A percentile compares a stretch with the other conserved stretches of the same genome.
phyloP scores from a whole-genome alignment of 2,329 filamentous ascomycete species.

The Nemania abortiva region DNA sequence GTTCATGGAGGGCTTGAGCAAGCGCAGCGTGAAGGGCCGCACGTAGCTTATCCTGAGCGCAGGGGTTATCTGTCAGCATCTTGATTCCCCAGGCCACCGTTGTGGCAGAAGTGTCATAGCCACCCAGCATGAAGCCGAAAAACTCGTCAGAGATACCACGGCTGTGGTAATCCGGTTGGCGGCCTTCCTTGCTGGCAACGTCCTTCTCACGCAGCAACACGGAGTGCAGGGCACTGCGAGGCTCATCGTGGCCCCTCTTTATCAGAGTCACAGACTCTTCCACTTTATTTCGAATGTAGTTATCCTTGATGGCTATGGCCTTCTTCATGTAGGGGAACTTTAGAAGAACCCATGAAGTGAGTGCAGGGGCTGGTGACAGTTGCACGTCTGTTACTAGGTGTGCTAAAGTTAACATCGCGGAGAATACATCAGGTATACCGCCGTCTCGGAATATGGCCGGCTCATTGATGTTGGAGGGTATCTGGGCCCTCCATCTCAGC shows the following conservation, averaged over 20 bases:
- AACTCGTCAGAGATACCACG: slow-evolving; percentile 47
- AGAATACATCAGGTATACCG: slow-evolving; percentile 43
- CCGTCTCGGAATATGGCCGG: slow-evolving; percentile 46
- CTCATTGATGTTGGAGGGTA: slow-evolving; percentile 33
- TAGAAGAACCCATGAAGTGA: slow-evolving; percentile 49
- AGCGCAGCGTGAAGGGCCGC: slow-evolving; percentile 37
- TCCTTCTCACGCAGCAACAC: slow-evolving; percentile 52
- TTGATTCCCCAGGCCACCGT: slow-evolving; percentile 50
- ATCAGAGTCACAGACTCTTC: slow-evolving; percentile 43
- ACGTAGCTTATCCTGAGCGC: slow-evolving; percentile 48
- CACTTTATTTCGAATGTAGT: slow-evolving; percentile 47
- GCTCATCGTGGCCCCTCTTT: slow-evolving; percentile 35
- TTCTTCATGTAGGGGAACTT: slow-evolving; percentile 48
- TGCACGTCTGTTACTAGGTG: slow-evolving; percentile 49
- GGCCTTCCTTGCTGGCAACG: slow-evolving; percentile 46
- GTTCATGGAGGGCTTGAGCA: slow-evolving; percentile 36
- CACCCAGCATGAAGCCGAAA: slow-evolving; percentile 51
- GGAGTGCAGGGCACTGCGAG: slow-evolving; percentile 51
- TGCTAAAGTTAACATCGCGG: slow-evolving; percentile 47
- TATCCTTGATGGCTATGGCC: slow-evolving; percentile 49
- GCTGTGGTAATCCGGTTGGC: slow-evolving; percentile 43
- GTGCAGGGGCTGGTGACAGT: slow-evolving; percentile 47
- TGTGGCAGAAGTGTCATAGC: slow-evolving; percentile 52
- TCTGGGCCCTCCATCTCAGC: slow-evolving; percentile 19
- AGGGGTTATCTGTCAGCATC: slow-evolving; percentile 45